Evolutionary conservation across 225 moss, liverwort and hornwort genomes (phyloP).

Genomic region (Sphagnum tenellum): DNA sequence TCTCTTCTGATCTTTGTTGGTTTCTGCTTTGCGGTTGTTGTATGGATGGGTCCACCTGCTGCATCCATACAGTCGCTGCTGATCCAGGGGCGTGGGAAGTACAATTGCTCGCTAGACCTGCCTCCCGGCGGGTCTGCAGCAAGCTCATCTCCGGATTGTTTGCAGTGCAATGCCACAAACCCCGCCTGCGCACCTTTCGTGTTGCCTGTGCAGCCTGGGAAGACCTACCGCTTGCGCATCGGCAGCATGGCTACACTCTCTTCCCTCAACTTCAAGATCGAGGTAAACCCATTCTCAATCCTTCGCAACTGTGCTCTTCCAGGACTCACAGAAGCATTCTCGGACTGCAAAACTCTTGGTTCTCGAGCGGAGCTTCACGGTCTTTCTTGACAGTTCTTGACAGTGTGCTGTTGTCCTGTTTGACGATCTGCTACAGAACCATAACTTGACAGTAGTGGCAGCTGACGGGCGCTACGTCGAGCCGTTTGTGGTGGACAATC

Average conservation of each 20-base stretch:
- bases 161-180: constrained; percentile 13
- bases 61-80: constrained; percentile 21
- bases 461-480: constrained; percentile 41
- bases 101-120: constrained; percentile 30
- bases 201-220: constrained; percentile 27
- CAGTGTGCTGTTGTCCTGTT: background rate
- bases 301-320: background rate
- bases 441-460: constrained; percentile 55
- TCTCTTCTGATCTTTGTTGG: background rate
- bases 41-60: too few relatives aligned
- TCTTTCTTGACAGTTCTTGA: background rate
- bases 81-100: constrained; percentile 35
- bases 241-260: constrained; percentile 19
- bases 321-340: background rate
- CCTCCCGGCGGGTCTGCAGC: background rate
- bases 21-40: too few relatives aligned
- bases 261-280: constrained; percentile 30
- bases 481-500: constrained; percentile 40
- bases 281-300: constrained; percentile 10
- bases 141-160: constrained; percentile 9
- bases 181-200: constrained; percentile 16
- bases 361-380: too few relatives aligned
- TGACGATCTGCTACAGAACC: constrained; percentile 17
- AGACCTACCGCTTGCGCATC: constrained; percentile 35
- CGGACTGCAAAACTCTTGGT: background rate